phyloP scores from a whole-genome alignment of 164 flowering plant genomes.

The Berberis thunbergii region DNA sequence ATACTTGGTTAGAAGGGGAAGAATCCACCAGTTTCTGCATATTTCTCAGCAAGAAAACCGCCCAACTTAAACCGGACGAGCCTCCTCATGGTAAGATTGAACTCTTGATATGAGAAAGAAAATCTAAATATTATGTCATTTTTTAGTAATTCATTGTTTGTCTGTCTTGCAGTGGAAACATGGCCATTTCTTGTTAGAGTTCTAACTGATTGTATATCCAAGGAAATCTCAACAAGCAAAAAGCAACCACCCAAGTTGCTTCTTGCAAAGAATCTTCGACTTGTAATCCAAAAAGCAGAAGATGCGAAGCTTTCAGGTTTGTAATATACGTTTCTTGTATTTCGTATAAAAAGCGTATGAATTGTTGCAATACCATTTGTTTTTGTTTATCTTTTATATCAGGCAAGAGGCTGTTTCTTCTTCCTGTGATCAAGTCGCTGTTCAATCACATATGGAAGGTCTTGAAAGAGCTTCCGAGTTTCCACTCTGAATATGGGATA shows the following conservation, averaged over 20 bases:
- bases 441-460: slow-evolving; percentile 73
- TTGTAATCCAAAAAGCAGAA: slow-evolving; percentile 60
- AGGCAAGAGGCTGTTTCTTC: slow-evolving; percentile 46
- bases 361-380: neutral
- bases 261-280: slow-evolving; percentile 73
- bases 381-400: slow-evolving; percentile 8
- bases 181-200: slow-evolving; percentile 81
- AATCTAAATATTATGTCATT: neutral
- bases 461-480: slow-evolving; percentile 58
- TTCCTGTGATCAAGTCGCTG: slow-evolving; percentile 56
- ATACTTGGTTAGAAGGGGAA: slow-evolving; percentile 77
- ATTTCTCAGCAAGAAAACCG: slow-evolving; percentile 49
- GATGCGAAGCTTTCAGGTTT: slow-evolving; percentile 52
- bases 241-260: slow-evolving; percentile 48
- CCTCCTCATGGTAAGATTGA: slow-evolving; percentile 50
- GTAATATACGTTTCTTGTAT: neutral
- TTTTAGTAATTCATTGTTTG: neutral
- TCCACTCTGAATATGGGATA: slow-evolving; percentile 78
- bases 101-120: neutral
- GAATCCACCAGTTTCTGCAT: slow-evolving; percentile 50
- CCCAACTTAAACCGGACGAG: slow-evolving; percentile 46
- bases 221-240: slow-evolving; percentile 65
- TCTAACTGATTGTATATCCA: slow-evolving; percentile 45
- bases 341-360: neutral
- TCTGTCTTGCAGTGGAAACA: slow-evolving; percentile 60